Conservation (phyloP, 208 protist genomes). For the Entamoeba invadens region DNA sequence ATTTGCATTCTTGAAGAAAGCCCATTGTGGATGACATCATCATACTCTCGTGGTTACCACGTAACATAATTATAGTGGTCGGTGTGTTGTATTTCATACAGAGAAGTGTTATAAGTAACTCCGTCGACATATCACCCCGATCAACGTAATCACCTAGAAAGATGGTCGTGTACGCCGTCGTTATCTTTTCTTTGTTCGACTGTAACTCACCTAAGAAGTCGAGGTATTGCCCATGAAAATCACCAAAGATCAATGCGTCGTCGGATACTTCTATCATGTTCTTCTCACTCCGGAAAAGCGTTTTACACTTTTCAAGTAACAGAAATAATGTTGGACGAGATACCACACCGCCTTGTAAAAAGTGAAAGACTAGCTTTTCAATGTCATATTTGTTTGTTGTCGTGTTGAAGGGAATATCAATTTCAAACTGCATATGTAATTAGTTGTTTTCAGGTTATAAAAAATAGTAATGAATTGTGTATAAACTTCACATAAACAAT, state of each 20-base stretch:
- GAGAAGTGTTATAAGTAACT: conserved; percentile 17
- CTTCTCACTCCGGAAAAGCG: background rate
- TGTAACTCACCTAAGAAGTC: conserved; percentile 10
- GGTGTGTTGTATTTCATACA: conserved; percentile 15
- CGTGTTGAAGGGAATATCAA: too few species aligned
- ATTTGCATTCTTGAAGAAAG: conserved; percentile 73
- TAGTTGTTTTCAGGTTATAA: too few species aligned
- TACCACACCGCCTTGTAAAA: too few species aligned
- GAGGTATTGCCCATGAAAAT: conserved; percentile 27
- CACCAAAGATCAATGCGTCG: background rate
- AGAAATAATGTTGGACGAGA: too few species aligned
- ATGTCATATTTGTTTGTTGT: too few species aligned
- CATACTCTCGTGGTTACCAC: conserved; percentile 30
- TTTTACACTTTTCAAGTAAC: background rate
- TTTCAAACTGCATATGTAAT: too few species aligned
- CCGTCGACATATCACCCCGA: conserved; percentile 18
- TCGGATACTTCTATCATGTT: background rate
- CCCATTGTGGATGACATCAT: too few species aligned
- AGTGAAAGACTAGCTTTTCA: too few species aligned
- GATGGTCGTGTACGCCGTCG: background rate
- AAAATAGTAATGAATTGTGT: too few species aligned
- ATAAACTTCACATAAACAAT: too few species aligned
- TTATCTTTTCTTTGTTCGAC: background rate
- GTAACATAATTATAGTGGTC: background rate
- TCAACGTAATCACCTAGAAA: conserved; percentile 37